phyloP scores from a whole-genome alignment of 331 rosid species.

The Phaseolus coccineus region DNA sequence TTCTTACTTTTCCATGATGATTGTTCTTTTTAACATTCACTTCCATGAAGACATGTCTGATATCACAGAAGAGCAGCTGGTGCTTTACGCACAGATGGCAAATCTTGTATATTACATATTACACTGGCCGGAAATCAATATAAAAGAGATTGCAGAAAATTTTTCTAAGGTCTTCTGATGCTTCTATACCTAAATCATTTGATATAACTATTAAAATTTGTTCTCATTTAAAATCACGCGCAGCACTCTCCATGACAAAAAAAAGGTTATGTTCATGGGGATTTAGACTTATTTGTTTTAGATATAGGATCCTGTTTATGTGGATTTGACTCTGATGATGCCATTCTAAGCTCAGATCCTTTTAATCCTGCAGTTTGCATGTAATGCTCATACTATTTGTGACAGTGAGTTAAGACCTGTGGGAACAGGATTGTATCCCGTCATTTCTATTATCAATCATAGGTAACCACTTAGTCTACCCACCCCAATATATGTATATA shows the following conservation, averaged over 20 bases:
- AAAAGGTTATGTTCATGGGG: background rate
- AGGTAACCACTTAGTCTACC: slow-evolving; percentile 61
- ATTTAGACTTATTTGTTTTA: background rate
- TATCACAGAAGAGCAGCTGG: slow-evolving; percentile 74
- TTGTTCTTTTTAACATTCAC: slow-evolving; percentile 55
- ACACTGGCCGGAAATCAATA: slow-evolving; percentile 73
- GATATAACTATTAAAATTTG: background rate
- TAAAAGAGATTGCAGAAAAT: slow-evolving; percentile 78
- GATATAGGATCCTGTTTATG: slow-evolving; percentile 4
- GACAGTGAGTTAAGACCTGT: slow-evolving; percentile 90
- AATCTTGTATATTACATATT: slow-evolving; percentile 82
- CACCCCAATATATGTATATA: slow-evolving; percentile 15
- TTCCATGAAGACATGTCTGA: slow-evolving; percentile 70
- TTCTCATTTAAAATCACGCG: slow-evolving; percentile 34
- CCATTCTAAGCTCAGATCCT: slow-evolving; percentile 43
- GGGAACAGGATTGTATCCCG: slow-evolving; percentile 92
- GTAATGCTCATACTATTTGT: slow-evolving; percentile 96
- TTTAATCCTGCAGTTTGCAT: slow-evolving; percentile 78
- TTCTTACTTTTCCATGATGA: slow-evolving; percentile 35
- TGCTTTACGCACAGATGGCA: slow-evolving; percentile 94
- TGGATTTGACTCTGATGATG: slow-evolving; percentile 23
- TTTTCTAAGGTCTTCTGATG: slow-evolving; percentile 76
- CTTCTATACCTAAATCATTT: slow-evolving; percentile 27
- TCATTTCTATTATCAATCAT: slow-evolving; percentile 87
- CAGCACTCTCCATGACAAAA: background rate